Evolutionary conservation across 192 early-diverging fungal species (phyloP).

Genomic region (Lunasporangiospora selenospora): DNA sequence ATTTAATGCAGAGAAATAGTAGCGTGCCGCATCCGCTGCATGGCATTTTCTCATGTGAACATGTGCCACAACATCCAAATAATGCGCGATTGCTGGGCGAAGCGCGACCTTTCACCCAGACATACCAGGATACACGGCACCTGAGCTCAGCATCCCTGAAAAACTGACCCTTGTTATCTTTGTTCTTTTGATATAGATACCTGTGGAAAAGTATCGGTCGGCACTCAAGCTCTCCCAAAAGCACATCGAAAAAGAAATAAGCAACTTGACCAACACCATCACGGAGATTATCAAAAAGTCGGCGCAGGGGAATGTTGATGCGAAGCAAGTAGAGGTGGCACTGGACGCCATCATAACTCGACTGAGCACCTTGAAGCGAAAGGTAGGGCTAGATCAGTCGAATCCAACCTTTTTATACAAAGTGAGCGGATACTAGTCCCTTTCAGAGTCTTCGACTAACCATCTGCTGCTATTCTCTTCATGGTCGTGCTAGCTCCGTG

Average conservation of each 20-base stretch:
- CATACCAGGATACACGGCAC: too few relatives aligned
- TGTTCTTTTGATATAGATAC: slow-evolving; percentile 14
- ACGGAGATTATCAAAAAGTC: slow-evolving; percentile 56
- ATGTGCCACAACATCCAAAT: too few relatives aligned
- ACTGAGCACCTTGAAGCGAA: slow-evolving; percentile 76
- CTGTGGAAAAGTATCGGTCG: slow-evolving; percentile 46
- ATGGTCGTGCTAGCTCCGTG: slow-evolving; percentile 59
- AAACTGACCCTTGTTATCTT: not conserved
- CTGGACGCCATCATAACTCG: slow-evolving; percentile 72
- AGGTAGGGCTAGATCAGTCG: slow-evolving; percentile 59
- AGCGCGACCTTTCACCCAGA: too few relatives aligned
- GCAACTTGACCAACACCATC: slow-evolving; percentile 50
- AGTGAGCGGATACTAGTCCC: not conserved
- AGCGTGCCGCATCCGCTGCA: too few relatives aligned
- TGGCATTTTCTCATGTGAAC: too few relatives aligned
- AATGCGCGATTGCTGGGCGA: too few relatives aligned
- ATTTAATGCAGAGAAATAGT: too few relatives aligned
- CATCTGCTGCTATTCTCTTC: not conserved
- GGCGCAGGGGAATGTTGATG: slow-evolving; percentile 43
- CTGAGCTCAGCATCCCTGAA: not conserved
- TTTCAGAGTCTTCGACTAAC: not conserved
- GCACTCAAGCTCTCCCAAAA: slow-evolving; percentile 64
- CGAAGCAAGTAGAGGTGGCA: slow-evolving; percentile 59
- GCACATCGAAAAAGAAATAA: slow-evolving; percentile 84
- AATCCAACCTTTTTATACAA: not conserved